Evolutionary conservation across 2,329 filamentous ascomycete species (phyloP), one percentile per base, ranked within the genome.

Genomic region (Ilyonectria destructans): DNA sequence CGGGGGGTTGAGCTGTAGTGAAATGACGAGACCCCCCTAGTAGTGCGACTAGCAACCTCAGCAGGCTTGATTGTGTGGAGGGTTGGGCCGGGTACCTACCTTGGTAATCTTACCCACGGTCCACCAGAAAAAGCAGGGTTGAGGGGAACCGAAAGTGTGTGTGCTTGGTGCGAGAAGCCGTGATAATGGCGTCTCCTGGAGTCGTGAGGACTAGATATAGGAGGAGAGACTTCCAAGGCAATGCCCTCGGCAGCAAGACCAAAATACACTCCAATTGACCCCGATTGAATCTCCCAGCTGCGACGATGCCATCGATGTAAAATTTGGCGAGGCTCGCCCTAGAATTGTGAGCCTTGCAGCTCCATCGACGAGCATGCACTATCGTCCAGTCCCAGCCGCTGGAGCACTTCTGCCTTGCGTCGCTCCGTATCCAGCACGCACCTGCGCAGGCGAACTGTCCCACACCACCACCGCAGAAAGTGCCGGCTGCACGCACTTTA

Each of bases 141-240:
- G 62, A 65, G 49, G 54, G 45, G 59, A 59, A 62, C 54, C 45
- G 62, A 54, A 23, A 70, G 68, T 60, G 64, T 57, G 63, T 71
- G 74, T 68, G 69, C 64, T 69, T 66, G 52, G 69, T 57, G 65
- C 52, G 68, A 71, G 68, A 67, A 55, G 64, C 69, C 45, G 57
- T 69, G 52, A 62, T 69, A 56, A 45, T 65, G 59, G 37, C 46
- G 26, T 60, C 61, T 59, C 58, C 21, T 31, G 33, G 61, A 54
- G 62, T 67, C 72, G 75, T 77, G 71, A 77, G 69, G 55, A 71
- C 71, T 71, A 76, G 75, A 75, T 77, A 76, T 49, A 19, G 33
- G 15, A 43, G n/a, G 19, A 59, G 3, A 48, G 55, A 43, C 65
- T 71, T 43, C 21, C 9, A 45, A 56, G 31, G 19, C 52, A 54